These are phyloP conservation scores for Austroboletus festivus DNA, from an alignment of 768 basidiomycete genomes.

Conservation along the genomic window DNA sequence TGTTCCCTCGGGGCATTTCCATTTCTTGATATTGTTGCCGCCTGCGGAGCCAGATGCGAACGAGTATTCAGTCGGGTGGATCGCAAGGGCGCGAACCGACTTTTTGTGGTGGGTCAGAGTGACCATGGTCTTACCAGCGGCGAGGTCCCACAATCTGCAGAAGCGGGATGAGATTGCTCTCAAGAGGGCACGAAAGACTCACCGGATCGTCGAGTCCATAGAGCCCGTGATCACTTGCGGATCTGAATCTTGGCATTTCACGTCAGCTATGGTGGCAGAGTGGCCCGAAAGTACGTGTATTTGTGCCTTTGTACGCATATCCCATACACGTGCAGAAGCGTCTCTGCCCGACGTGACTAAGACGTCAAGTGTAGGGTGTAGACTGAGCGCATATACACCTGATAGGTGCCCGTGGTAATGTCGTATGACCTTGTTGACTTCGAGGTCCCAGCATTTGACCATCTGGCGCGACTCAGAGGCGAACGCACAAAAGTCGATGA, in stretches of 20 bases:
- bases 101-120: slow-evolving; percentile 99
- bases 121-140: slow-evolving; percentile 94
- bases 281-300: slow-evolving; percentile 93
- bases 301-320: slow-evolving; percentile 97
- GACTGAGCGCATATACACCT: slow-evolving; percentile 89
- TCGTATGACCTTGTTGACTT: slow-evolving; percentile 97
- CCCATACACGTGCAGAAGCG: slow-evolving; percentile 97
- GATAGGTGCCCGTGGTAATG: slow-evolving; percentile 99
- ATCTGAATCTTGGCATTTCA: slow-evolving; percentile 95
- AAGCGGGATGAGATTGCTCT: neutral
- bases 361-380: slow-evolving; percentile 95
- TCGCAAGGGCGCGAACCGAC: slow-evolving; percentile 87
- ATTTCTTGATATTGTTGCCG: slow-evolving; percentile 99
- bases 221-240: slow-evolving; percentile 97
- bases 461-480: slow-evolving; percentile 51
- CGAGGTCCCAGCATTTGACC: slow-evolving; percentile 99
- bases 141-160: slow-evolving; percentile 88
- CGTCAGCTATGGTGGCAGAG: slow-evolving; percentile 92
- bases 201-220: slow-evolving; percentile 97
- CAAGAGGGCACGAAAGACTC: slow-evolving; percentile 19
- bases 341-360: slow-evolving; percentile 95
- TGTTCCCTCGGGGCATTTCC: slow-evolving; percentile 95
- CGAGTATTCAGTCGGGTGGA: slow-evolving; percentile 95
- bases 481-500: neutral
- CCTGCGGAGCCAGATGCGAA: slow-evolving; percentile 95